Percentiles rank a stretch among this genome's conserved stretches.
Conservation (phyloP, 768 basidiomycete genomes). For the Podaxis sp. region DNA sequence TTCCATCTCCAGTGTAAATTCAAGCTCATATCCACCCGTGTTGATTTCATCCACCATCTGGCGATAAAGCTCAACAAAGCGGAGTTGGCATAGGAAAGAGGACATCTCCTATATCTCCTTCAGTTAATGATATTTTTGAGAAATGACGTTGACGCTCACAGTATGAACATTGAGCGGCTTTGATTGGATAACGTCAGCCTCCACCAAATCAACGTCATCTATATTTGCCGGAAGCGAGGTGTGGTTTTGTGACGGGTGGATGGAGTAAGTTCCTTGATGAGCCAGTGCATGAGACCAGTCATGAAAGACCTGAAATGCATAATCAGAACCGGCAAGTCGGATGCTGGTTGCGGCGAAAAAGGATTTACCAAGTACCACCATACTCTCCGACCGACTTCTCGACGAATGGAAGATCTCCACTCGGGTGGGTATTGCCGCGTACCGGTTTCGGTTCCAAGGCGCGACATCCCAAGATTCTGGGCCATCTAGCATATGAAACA, state of each 20-base stretch:
- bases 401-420: conserved; percentile 22
- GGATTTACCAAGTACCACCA: conserved; percentile 22
- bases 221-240: conserved; percentile 22
- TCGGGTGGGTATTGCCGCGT: conserved; percentile 16
- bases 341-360: not conserved
- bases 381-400: conserved; percentile 21
- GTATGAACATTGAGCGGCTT: conserved; percentile 18
- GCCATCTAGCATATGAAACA: conserved; percentile 15
- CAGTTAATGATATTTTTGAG: not conserved
- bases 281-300: conserved; percentile 25
- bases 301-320: conserved; percentile 17
- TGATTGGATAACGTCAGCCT: conserved; percentile 14
- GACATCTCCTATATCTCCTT: conserved; percentile 20
- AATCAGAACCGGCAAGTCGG: not conserved
- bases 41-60: conserved; percentile 22
- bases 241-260: conserved; percentile 24
- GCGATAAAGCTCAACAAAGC: conserved; percentile 19
- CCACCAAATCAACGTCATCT: conserved; percentile 21
- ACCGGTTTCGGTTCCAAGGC: conserved; percentile 22
- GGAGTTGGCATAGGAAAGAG: conserved; percentile 18
- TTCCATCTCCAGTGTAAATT: conserved; percentile 20
- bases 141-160: conserved; percentile 1
- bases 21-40: conserved; percentile 17
- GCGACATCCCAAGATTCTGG: conserved; percentile 23
- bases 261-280: conserved; percentile 21